These are phyloP conservation scores for Alternaria brassicicola DNA, from an alignment of 2,329 filamentous ascomycete genomes.

Conservation along the genomic window DNA sequence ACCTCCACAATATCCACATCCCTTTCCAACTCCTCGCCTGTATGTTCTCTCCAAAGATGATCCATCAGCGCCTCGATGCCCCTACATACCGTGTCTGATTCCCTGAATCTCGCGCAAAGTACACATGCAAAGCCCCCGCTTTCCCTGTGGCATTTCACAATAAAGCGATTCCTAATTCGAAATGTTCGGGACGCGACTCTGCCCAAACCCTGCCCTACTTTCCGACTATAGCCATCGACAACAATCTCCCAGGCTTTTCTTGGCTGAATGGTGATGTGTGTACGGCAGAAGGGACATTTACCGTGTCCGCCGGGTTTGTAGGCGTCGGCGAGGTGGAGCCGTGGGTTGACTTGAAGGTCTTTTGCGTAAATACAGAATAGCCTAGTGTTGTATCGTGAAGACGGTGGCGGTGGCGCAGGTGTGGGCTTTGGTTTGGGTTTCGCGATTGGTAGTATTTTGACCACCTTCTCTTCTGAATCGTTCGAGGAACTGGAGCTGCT, in stretches of 20 bases:
- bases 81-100: slow-evolving; percentile 38
- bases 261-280: slow-evolving; percentile 24
- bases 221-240: slow-evolving; percentile 10
- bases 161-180: slow-evolving; percentile 36
- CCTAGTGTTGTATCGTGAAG: slow-evolving; percentile 4
- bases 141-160: slow-evolving; percentile 42
- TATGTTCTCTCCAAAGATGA: slow-evolving; percentile 44
- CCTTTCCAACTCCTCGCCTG: slow-evolving; percentile 30
- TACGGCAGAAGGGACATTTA: slow-evolving; percentile 38
- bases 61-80: slow-evolving; percentile 36
- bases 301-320: slow-evolving; percentile 32
- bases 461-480: slow-evolving; percentile 9
- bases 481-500: slow-evolving; percentile 12
- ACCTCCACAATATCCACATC: slow-evolving; percentile 37
- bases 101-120: slow-evolving; percentile 32
- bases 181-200: slow-evolving; percentile 25
- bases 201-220: slow-evolving; percentile 4
- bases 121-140: slow-evolving; percentile 40
- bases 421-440: not conserved
- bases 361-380: slow-evolving; percentile 43
- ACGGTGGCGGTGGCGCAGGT: not conserved
- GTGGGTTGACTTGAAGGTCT: slow-evolving; percentile 32
- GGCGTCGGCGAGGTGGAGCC: slow-evolving; percentile 30
- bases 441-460: slow-evolving; percentile 2
- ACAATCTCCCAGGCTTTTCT: slow-evolving; percentile 43